phyloP scores from a whole-genome alignment of 495 filamentous ascomycete species.

The Thozetella sp. region DNA sequence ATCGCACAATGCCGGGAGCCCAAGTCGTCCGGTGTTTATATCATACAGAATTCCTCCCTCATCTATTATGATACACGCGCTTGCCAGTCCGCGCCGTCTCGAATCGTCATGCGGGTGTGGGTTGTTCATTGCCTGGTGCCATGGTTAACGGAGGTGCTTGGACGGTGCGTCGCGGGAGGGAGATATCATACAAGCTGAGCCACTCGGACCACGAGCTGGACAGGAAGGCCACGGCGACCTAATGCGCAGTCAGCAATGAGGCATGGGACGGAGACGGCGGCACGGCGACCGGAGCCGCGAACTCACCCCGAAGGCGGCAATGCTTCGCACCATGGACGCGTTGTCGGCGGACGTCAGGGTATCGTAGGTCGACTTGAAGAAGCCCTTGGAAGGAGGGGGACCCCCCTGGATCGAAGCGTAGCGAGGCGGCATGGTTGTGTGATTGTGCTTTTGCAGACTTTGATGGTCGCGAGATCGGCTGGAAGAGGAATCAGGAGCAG shows the following conservation, averaged over 20 bases:
- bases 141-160: neutral
- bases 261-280: no score
- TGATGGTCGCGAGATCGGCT: neutral
- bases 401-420: slow-evolving; percentile 27
- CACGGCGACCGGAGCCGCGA: neutral
- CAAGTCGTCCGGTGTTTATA: neutral
- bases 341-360: slow-evolving; percentile 74
- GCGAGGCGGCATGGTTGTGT: slow-evolving; percentile 35
- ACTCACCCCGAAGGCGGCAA: slow-evolving; percentile 75
- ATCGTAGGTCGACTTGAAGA: slow-evolving; percentile 53
- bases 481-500: neutral
- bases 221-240: slow-evolving; percentile 76
- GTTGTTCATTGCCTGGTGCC: neutral
- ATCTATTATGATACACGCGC: neutral
- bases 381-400: slow-evolving; percentile 34
- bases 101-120: neutral
- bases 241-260: slow-evolving; percentile 22
- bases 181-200: slow-evolving; percentile 20
- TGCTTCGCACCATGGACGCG: slow-evolving; percentile 70
- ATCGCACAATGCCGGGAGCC: neutral
- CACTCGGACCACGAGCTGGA: slow-evolving; percentile 70
- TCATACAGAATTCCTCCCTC: slow-evolving; percentile 1
- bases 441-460: neutral
- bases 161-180: neutral
- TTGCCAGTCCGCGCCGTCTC: neutral